phyloP scores from a whole-genome alignment of 2,329 filamentous ascomycete species.

The Lasiodiplodia hormozganensis region DNA sequence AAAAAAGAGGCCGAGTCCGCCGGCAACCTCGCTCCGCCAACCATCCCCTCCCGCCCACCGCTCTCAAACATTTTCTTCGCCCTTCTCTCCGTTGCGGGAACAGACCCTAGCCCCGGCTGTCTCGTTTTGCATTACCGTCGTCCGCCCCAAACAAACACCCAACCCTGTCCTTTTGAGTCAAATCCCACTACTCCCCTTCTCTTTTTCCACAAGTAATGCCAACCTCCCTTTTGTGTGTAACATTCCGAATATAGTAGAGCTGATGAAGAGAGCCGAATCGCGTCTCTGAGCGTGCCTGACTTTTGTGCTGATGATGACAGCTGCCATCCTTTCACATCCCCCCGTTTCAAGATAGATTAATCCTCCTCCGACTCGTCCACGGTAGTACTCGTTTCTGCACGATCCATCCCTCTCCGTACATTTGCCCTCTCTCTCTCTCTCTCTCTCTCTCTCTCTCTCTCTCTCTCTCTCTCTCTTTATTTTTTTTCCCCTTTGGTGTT shows the following conservation, averaged over 20 bases:
- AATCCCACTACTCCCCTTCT: not conserved
- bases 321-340: not conserved
- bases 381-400: not conserved
- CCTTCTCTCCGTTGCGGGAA: not conserved
- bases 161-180: not conserved
- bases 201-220: too few species aligned
- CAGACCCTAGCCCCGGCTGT: not conserved
- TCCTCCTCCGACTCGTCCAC: not conserved
- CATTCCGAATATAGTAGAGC: not conserved
- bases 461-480: too few species aligned
- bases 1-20: not conserved
- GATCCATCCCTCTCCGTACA: not conserved
- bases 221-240: not conserved
- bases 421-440: too few species aligned
- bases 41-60: not conserved
- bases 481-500: not conserved
- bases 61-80: not conserved
- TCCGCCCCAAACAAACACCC: not conserved
- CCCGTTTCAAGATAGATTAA: not conserved
- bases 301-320: not conserved
- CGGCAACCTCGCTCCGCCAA: conserved; percentile 1
- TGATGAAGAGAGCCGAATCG: not conserved
- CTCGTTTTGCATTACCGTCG: conserved; percentile 12
- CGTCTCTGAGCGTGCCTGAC: too few species aligned
- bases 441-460: not conserved